Evolutionary conservation across 164 flowering plant species (phyloP), one percentile per base, ranked within the genome.

Genomic region (Sextonia rubra): DNA sequence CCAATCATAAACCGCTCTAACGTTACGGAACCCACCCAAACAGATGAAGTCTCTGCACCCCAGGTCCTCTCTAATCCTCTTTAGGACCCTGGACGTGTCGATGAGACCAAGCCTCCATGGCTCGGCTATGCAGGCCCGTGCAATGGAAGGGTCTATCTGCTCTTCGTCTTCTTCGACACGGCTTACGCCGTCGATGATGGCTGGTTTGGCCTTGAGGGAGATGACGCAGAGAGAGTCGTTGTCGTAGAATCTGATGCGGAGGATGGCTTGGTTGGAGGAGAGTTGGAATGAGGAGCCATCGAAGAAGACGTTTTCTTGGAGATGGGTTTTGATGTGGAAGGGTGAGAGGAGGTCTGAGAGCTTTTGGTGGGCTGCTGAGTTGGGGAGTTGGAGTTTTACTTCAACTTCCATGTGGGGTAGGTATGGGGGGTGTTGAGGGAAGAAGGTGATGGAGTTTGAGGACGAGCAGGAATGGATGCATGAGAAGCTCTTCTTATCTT

Each of bases 21-120:
- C 91, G 71, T 90, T 91, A 69, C 82, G 86, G 64, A 91, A 91
- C 77, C 94, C 93, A 0, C 97, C 97, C 77, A 91, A 76, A 73
- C 91, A 86, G 65, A 87, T 85, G 47, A 90, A 73, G 32, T 37
- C 44, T 37, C 1, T 37, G 44, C 74, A 75, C n/a, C 80, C 79
- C 67, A 77, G 85, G n/a, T 87, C 91, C 29, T 82, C 86, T 67
- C 37, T 84, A 55, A 86, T 89, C 70, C 91, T 78, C 67, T 67
- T 71, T 70, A 89, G 62, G 3, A 91, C 71, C 67, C 77, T 71
- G 7, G 91, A 87, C 11, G 44, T 37, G 1, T 71, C 62, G 2
- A 85, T 30, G 27, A 72, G 65, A 14, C 69, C 64, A 25, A 86
- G 76, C 17, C 82, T 73, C 79, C 78, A 66, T 2, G 91, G 91